These are phyloP conservation scores for Xerocomus amazonicus DNA, from an alignment of 1,284 basidiomycete species.

Conservation along the genomic window DNA sequence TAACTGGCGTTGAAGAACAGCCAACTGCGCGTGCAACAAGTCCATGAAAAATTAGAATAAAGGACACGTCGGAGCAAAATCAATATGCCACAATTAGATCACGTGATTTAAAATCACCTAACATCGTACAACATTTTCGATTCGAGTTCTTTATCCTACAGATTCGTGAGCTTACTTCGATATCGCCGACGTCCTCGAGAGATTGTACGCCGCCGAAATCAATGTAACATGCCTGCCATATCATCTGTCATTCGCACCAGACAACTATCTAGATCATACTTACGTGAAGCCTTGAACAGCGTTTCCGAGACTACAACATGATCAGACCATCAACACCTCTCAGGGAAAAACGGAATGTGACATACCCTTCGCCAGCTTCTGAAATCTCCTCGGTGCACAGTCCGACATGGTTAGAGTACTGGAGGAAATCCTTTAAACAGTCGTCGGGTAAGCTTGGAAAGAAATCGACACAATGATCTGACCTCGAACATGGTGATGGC, in stretches of 20 bases:
- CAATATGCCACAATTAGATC: too few species aligned
- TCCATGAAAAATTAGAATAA: slow-evolving; percentile 41
- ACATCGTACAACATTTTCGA: not conserved
- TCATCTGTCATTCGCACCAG: not conserved
- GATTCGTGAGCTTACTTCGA: slow-evolving; percentile 11
- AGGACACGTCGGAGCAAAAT: too few species aligned
- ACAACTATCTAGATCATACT: slow-evolving; percentile 30
- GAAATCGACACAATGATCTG: slow-evolving; percentile 16
- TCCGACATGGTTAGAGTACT: slow-evolving; percentile 84
- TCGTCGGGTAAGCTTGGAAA: not conserved
- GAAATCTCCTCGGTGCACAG: slow-evolving; percentile 85
- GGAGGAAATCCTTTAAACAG: slow-evolving; percentile 59
- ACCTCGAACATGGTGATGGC: slow-evolving; percentile 85
- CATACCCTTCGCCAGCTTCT: slow-evolving; percentile 71
- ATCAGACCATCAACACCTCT: not conserved
- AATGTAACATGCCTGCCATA: slow-evolving; percentile 68
- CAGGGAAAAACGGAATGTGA: slow-evolving; percentile 6
- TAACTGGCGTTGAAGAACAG: slow-evolving; percentile 50
- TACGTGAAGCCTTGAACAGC: slow-evolving; percentile 87
- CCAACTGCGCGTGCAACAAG: slow-evolving; percentile 52
- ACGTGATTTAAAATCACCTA: not conserved
- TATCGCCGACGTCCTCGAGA: slow-evolving; percentile 56
- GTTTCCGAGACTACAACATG: slow-evolving; percentile 59
- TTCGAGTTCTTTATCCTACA: slow-evolving; percentile 1
- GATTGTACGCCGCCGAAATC: slow-evolving; percentile 78